These are phyloP conservation scores for Tritrichomonas foetus DNA, from an alignment of 208 protist genomes.

Conservation along the genomic window DNA sequence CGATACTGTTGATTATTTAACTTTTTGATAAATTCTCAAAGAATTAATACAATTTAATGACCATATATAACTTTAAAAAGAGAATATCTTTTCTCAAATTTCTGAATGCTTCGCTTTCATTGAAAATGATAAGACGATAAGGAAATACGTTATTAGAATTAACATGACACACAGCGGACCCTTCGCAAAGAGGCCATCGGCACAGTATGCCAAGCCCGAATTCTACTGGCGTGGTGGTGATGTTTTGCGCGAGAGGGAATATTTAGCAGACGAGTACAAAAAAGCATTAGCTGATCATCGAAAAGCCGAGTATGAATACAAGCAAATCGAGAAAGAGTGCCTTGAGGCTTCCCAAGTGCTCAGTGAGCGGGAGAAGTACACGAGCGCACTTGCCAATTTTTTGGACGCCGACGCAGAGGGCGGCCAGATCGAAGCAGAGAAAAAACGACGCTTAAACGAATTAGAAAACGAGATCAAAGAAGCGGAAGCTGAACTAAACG, in stretches of 20 bases:
- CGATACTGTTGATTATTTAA: too few species aligned
- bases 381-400: neutral
- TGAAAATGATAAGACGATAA: too few species aligned
- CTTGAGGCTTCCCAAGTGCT: neutral
- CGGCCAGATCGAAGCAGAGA: neutral
- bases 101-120: too few species aligned
- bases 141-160: too few species aligned
- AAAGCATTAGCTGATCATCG: neutral
- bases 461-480: neutral
- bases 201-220: neutral
- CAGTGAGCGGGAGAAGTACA: neutral
- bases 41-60: too few species aligned
- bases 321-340: neutral
- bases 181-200: neutral
- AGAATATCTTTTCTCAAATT: too few species aligned
- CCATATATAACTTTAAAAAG: too few species aligned
- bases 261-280: neutral
- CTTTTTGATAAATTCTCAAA: too few species aligned
- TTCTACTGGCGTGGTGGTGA: constrained; percentile 28
- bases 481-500: neutral
- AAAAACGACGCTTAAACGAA: neutral
- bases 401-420: neutral
- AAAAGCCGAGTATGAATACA: neutral
- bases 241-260: neutral
- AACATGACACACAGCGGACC: neutral